Evolutionary conservation across 371 early-diverging fungal species (phyloP).

Genomic region (Haplosporangium sp.): DNA sequence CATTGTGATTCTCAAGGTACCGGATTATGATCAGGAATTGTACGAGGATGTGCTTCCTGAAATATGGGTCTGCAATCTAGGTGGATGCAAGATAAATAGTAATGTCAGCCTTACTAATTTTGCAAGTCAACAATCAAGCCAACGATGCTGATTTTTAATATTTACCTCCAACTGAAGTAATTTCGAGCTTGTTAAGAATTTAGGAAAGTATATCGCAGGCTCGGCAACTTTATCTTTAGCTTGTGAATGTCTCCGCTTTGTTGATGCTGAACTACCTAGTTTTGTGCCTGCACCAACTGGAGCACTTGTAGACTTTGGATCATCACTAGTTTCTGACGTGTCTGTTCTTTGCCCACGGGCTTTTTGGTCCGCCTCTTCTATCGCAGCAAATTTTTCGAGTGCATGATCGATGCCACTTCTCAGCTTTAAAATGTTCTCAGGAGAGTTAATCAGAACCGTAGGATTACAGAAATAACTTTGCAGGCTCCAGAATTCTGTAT

Average conservation of each 20-base stretch:
- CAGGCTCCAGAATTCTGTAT: conserved; percentile 48
- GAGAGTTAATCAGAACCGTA: conserved; percentile 19
- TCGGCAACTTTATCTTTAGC: conserved; percentile 26
- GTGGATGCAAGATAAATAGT: neutral
- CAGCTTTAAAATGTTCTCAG: conserved; percentile 13
- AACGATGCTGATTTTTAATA: too few relatives aligned
- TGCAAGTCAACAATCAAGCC: too few relatives aligned
- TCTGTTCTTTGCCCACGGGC: conserved; percentile 55
- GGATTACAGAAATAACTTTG: conserved; percentile 50
- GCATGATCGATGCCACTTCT: conserved; percentile 30
- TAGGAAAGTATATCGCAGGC: conserved; percentile 73
- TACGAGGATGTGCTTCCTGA: conserved; percentile 83
- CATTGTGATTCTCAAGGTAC: conserved; percentile 60
- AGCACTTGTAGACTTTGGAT: conserved; percentile 1
- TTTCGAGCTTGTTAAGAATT: conserved; percentile 77
- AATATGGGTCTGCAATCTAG: conserved; percentile 73
- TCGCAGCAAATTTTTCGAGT: conserved; percentile 26
- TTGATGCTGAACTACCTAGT: neutral
- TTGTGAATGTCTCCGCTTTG: conserved; percentile 31
- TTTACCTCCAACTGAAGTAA: conserved; percentile 78
- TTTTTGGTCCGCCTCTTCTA: conserved; percentile 55
- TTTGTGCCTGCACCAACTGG: neutral
- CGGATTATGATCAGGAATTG: conserved; percentile 82
- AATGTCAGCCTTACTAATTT: neutral
- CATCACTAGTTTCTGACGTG: conserved; percentile 7